Percentiles rank a stretch among this genome's conserved stretches.
Conservation (phyloP, 2,329 filamentous ascomycete species). For the Diaporthe sp. region DNA sequence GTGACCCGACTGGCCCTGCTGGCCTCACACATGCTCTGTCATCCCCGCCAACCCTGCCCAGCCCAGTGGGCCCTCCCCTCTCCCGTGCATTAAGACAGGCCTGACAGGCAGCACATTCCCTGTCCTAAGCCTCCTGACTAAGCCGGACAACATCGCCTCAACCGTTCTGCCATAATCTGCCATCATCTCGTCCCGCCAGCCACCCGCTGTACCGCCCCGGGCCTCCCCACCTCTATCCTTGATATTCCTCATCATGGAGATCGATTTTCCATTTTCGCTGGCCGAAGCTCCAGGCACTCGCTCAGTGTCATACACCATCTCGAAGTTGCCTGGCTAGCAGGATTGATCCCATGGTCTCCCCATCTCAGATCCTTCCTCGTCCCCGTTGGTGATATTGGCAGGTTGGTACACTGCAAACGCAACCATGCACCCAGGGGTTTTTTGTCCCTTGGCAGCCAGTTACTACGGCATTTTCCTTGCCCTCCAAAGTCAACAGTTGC, state of each 20-base stretch:
- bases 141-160: conserved; percentile 30
- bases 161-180: neutral
- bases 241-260: neutral
- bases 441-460: neutral
- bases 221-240: conserved; percentile 2
- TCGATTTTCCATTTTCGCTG: neutral
- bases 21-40: neutral
- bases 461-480: neutral
- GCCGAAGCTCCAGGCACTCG: neutral
- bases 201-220: conserved; percentile 4
- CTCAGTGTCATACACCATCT: neutral
- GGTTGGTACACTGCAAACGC: neutral
- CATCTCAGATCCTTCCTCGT: neutral
- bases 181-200: conserved; percentile 1
- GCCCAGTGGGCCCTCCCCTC: conserved; percentile 15
- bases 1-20: conserved; percentile 6
- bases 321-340: neutral
- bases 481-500: neutral
- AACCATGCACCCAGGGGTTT: neutral
- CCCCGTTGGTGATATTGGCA: neutral
- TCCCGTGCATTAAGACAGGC: conserved; percentile 3
- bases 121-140: conserved; percentile 2
- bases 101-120: conserved; percentile 1
- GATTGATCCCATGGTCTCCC: neutral
- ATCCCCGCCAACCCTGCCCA: neutral